Evolutionary conservation across 2,329 filamentous ascomycete genomes (phyloP), one percentile per base, ranked within the genome.

Genomic region (Calonectria naviculata): DNA sequence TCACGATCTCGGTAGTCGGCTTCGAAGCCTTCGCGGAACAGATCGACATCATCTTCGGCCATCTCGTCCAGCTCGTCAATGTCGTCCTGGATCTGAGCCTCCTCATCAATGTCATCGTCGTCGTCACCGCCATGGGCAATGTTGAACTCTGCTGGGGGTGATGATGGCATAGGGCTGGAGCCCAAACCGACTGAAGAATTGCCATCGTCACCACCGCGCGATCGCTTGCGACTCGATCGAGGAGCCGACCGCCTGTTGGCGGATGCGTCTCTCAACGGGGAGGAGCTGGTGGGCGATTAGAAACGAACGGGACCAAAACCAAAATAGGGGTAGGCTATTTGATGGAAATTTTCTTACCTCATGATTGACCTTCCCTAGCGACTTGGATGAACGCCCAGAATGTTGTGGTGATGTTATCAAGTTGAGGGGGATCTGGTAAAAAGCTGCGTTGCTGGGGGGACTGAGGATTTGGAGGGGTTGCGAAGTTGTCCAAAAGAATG

Each of bases 21-120:
- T 79, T 93, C 91, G 76, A 93, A 93, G 31, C 93, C 92, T 72
- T 93, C 90, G 47, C 90, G 92, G 80, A 96, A 96, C 42, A 94
- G 87, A 78, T 95, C 93, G 72, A 97, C 90, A 68, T 94, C 93
- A 65, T 95, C 94, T 78, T 95, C 94, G 12, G 94, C 93, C 86
- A 91, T 91, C 80, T 95, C 93, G 77, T 97, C 94, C 49, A 95
- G 88, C 68, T 97, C 93, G 65, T 95, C 93, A 21, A 92, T 87
- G 75, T 93, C 92, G 74, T 93, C 92, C 75, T 95, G 92, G 54
- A 92, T 87, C 79, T 95, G 92, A 61, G 90, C 89, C 62, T 94
- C 92, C 62, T 93, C 91, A 67, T 94, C 88, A 44, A 93, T 89
- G 76, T 94, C 92, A 72, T 95, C 93, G 15, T 93, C 89, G 52